Evolutionary conservation across 805 yeast genomes (phyloP).

Genomic region (Starmerella kuoi): DNA sequence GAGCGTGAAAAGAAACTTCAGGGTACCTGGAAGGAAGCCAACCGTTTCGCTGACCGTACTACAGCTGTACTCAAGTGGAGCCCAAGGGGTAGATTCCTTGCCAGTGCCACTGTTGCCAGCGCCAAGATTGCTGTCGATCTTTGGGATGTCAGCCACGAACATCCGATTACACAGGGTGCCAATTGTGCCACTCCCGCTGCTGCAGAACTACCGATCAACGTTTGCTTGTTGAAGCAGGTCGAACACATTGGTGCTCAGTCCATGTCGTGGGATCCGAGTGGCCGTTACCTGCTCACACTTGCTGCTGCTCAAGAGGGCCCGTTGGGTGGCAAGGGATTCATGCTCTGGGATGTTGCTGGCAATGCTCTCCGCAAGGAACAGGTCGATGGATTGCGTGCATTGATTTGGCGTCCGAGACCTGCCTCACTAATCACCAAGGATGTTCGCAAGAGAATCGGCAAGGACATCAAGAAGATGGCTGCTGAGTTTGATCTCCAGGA

Average conservation of each 20-base stretch:
- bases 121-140: constrained; percentile 55
- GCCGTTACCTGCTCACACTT: constrained; percentile 63
- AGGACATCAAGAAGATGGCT: constrained; percentile 76
- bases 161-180: constrained; percentile 15
- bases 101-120: constrained; percentile 36
- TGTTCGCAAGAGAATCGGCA: constrained; percentile 79
- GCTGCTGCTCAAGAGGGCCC: constrained; percentile 16
- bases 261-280: constrained; percentile 90
- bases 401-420: constrained; percentile 97
- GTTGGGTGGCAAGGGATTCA: constrained; percentile 74
- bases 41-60: constrained; percentile 47
- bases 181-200: constrained; percentile 24
- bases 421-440: constrained; percentile 57
- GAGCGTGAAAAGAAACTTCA: constrained; percentile 46
- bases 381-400: constrained; percentile 73
- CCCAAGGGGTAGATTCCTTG: constrained; percentile 81
- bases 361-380: constrained; percentile 59
- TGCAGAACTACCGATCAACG: constrained; percentile 42
- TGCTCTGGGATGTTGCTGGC: constrained; percentile 76
- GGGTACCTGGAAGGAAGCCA: constrained; percentile 49
- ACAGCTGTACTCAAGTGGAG: constrained; percentile 73
- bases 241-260: constrained; percentile 70
- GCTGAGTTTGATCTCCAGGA: constrained; percentile 91
- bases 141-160: constrained; percentile 69
- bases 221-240: constrained; percentile 50